Conservation (phyloP, 768 basidiomycete genomes). For the Suillus lakei region DNA sequence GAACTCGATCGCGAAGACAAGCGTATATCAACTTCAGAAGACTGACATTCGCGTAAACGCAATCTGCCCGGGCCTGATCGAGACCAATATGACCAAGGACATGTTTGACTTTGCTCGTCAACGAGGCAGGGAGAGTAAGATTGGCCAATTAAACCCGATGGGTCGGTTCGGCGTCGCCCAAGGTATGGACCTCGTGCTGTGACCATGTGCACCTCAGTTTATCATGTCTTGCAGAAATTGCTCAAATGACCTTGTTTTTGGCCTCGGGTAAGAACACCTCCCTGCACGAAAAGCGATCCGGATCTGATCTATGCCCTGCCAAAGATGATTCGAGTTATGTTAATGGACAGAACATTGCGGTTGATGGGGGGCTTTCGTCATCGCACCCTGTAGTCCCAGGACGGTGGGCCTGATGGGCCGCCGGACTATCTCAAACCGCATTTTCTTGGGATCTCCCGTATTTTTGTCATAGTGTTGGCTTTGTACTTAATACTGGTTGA, state of each 20-base stretch:
- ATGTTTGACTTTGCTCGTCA: conserved; percentile 80
- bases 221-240: conserved; percentile 67
- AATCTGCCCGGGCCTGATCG: conserved; percentile 91
- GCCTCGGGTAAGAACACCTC: conserved; percentile 69
- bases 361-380: conserved; percentile 85
- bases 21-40: conserved; percentile 77
- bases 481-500: conserved; percentile 9
- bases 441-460: neutral
- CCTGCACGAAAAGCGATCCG: conserved; percentile 8
- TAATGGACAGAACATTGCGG: conserved; percentile 85
- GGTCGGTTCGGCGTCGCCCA: conserved; percentile 82
- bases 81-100: conserved; percentile 88
- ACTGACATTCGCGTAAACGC: conserved; percentile 88
- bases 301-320: conserved; percentile 12
- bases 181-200: conserved; percentile 47
- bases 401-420: conserved; percentile 56
- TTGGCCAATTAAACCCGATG: conserved; percentile 82
- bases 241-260: conserved; percentile 82
- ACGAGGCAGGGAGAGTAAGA: conserved; percentile 72
- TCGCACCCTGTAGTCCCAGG: conserved; percentile 84
- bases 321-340: conserved; percentile 90
- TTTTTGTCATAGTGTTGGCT: conserved; percentile 7
- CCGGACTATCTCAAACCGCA: neutral
- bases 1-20: conserved; percentile 85
- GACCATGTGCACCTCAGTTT: conserved; percentile 20